Evolutionary conservation across 176 grass and related monocot species (phyloP).

Genomic region (Oryza glaberrima): DNA sequence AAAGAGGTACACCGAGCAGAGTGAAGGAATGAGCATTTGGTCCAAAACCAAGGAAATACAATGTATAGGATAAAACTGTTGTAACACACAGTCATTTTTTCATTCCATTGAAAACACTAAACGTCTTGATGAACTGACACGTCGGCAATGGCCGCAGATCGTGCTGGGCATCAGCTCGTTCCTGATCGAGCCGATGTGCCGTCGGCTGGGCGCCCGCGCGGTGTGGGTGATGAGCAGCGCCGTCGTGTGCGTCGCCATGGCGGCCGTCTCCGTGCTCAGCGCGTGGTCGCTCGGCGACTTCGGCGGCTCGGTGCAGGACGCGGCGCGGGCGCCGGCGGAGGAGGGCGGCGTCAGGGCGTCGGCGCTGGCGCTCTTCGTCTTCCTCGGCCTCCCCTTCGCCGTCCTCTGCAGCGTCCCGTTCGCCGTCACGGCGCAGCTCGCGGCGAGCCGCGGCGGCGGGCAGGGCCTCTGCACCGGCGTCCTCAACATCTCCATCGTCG

Average conservation of each 20-base stretch:
- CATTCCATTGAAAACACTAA: no score
- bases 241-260: conserved; percentile 64
- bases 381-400: conserved; percentile 78
- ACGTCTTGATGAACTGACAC: no score
- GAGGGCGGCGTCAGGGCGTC: conserved; percentile 46
- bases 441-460: conserved; percentile 52
- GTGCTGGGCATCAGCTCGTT: conserved; percentile 67
- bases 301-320: conserved; percentile 53
- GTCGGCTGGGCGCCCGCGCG: conserved; percentile 43
- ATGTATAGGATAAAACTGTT: no score
- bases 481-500: conserved; percentile 80
- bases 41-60: no score
- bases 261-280: conserved; percentile 52
- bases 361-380: conserved; percentile 62
- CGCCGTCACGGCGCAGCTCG: conserved; percentile 73
- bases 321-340: conserved; percentile 22
- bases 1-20: no score
- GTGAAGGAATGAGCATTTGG: no score
- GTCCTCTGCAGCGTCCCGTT: conserved; percentile 89
- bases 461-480: conserved; percentile 86
- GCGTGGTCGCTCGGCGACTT: conserved; percentile 65
- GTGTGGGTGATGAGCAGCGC: conserved; percentile 75
- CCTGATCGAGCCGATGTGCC: conserved; percentile 78
- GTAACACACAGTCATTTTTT: no score
- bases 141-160: neutral